These are phyloP conservation scores for Fraxinus greggii DNA, from an alignment of 305 asterid species.

Conservation along the genomic window DNA sequence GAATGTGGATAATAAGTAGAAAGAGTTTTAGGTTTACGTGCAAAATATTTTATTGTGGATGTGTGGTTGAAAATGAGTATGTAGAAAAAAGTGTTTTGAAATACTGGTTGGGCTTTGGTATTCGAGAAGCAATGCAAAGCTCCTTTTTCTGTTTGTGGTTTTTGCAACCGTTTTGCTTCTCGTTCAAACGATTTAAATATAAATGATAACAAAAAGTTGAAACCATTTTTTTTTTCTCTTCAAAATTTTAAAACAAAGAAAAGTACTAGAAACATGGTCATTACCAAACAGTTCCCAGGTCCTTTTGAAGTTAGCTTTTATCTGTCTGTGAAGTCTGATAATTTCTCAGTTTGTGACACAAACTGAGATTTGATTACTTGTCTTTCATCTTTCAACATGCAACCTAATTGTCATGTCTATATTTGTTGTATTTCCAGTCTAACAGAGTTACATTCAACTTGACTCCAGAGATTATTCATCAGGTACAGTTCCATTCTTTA, in stretches of 20 bases:
- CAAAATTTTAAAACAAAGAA: neutral
- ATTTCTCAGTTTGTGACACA: neutral
- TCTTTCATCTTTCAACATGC: conserved; percentile 22
- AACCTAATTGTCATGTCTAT: conserved; percentile 28
- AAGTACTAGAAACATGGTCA: neutral
- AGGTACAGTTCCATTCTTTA: conserved; percentile 49
- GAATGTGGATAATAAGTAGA: neutral
- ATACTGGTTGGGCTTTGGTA: neutral
- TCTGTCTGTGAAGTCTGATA: conserved; percentile 4
- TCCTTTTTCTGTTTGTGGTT: neutral
- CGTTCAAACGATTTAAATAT: neutral
- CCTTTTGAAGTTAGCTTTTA: conserved; percentile 15
- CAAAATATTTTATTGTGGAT: too few relatives aligned
- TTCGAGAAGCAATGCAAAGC: neutral
- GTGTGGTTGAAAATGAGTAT: too few relatives aligned
- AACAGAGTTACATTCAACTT: conserved; percentile 92
- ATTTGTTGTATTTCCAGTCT: conserved; percentile 55
- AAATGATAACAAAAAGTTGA: neutral
- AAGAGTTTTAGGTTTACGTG: too few relatives aligned
- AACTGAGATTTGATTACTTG: conserved; percentile 10
- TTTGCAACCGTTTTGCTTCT: neutral
- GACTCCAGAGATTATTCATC: conserved; percentile 97
- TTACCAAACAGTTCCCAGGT: neutral
- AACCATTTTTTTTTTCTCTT: neutral
- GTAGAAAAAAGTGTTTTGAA: neutral